Percentiles rank a stretch among this genome's conserved stretches.
phyloP scores from a whole-genome alignment of 257 asterid species.

The Perilla frutescens region DNA sequence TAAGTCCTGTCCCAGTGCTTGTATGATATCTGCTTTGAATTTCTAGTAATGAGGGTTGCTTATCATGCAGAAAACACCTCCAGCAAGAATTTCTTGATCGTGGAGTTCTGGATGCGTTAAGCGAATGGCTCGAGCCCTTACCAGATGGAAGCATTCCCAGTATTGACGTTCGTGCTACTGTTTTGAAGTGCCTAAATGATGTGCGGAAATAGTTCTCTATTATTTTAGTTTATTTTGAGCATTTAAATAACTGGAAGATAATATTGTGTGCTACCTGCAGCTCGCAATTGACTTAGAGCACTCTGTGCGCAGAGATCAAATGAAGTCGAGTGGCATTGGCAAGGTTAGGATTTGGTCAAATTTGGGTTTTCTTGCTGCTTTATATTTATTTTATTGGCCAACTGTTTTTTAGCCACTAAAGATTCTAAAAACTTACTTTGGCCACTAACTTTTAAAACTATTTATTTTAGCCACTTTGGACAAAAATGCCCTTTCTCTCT shows the following conservation, averaged over 20 bases:
- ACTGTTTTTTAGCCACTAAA: too few species aligned
- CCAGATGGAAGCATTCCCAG: slow-evolving; percentile 96
- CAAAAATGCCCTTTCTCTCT: too few species aligned
- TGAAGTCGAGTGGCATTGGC: slow-evolving; percentile 83
- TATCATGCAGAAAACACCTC: slow-evolving; percentile 75
- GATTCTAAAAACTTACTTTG: too few species aligned
- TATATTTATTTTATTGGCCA: too few species aligned
- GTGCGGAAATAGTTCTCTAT: slow-evolving; percentile 45
- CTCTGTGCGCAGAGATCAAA: slow-evolving; percentile 65
- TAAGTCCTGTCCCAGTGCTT: background rate
- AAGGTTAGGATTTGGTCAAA: slow-evolving; percentile 54
- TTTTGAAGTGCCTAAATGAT: slow-evolving; percentile 75
- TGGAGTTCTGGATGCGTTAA: slow-evolving; percentile 73
- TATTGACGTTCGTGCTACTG: slow-evolving; percentile 81
- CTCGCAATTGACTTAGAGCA: slow-evolving; percentile 83
- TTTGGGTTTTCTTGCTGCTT: background rate
- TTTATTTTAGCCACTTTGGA: too few species aligned
- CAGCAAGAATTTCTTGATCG: slow-evolving; percentile 88
- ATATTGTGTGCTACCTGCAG: slow-evolving; percentile 53
- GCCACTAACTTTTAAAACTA: too few species aligned
- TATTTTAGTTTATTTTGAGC: background rate
- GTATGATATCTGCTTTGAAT: slow-evolving; percentile 14
- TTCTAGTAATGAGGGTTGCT: slow-evolving; percentile 31
- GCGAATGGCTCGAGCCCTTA: slow-evolving; percentile 91
- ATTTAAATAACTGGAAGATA: slow-evolving; percentile 26